Percentiles rank a stretch among this genome's conserved stretches.
Evolutionary conservation across 1,139 yeast species (phyloP).

Genomic region (Yamadazyma atlantica): DNA sequence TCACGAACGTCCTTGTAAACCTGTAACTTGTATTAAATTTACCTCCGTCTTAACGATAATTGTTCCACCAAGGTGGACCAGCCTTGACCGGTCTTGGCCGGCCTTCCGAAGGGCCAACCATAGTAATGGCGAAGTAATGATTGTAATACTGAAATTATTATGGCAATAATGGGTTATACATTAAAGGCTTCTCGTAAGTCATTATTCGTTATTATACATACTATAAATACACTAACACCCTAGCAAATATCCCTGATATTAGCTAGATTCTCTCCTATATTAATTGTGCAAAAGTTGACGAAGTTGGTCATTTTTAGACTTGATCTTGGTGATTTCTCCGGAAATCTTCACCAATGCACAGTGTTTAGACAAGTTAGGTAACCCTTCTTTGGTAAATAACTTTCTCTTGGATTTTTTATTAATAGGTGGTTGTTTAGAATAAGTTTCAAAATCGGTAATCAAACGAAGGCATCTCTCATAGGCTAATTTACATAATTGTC

Average conservation of each 20-base stretch:
- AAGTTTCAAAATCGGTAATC: conserved; percentile 43
- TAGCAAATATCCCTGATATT: neutral
- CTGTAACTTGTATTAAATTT: no score
- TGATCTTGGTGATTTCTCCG: conserved; percentile 38
- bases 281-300: conserved; percentile 11
- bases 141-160: no score
- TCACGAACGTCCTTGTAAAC: no score
- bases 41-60: no score
- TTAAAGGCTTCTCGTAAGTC: neutral
- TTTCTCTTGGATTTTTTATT: conserved; percentile 41
- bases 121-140: no score
- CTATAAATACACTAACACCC: conserved; percentile 1
- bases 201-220: conserved; percentile 2
- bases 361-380: conserved; percentile 49
- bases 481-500: conserved; percentile 67
- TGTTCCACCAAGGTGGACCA: no score
- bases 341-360: conserved; percentile 45
- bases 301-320: conserved; percentile 34
- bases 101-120: no score
- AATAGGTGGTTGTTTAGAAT: conserved; percentile 28
- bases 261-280: neutral
- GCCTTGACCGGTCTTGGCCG: no score
- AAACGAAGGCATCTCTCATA: conserved; percentile 51
- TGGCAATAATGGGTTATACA: neutral
- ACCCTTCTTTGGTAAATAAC: conserved; percentile 45